Base-by-base conservation (phyloP, 352 stramenopile species). In the Globisporangium cylindrosporum region DNA sequence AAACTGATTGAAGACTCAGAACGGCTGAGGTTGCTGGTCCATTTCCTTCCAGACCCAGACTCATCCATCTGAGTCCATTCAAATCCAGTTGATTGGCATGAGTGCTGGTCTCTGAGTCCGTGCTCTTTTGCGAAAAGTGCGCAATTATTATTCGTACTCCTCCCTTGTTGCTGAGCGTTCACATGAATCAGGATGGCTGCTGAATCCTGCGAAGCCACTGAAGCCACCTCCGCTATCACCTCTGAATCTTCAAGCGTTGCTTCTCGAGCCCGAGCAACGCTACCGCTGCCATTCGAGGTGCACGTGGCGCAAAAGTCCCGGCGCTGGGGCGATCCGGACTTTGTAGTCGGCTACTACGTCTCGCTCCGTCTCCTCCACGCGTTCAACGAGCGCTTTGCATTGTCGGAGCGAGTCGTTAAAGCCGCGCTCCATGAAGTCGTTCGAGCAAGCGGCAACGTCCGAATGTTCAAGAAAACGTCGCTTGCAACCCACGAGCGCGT, bases 281-380 rank as follows among this genome's bases (percentile, higher is more conserved):
- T 34, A 4, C 22, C 25, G 25, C 29, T 29, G 18, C 56, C 49
- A 18, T 68, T 68, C 38, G 62, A 68, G 62, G 14, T 36, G 6
- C 24, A 25, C 9, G 36, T 68, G 62, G 18, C 36, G 20, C 18
- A 36, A 14, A 58, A 29, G 34, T 68, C 62, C 5, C 32, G 27
- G 4, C 62, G 62, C 12, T 15, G 10, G 6, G 36, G 59, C 18
- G 34, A 68, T 15, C 18, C 38, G 1, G 20, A 24, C 12, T 68
- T 48, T n/a, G 62, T 24, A 1, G 22, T 68, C 24, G 53, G 62
- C 15, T 68, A 68, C 25, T 68, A 62, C 38, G 27, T 68, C 53
- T 68, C 62, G 2, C 12, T 36, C 10, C 34, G 55, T 0, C 53
- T 68, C 3, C 24, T 68, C 18, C 20, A 29, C 14, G 53, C 22